Conservation (phyloP, 108 stramenopile genomes). For the Poteriospumella lacustris region DNA sequence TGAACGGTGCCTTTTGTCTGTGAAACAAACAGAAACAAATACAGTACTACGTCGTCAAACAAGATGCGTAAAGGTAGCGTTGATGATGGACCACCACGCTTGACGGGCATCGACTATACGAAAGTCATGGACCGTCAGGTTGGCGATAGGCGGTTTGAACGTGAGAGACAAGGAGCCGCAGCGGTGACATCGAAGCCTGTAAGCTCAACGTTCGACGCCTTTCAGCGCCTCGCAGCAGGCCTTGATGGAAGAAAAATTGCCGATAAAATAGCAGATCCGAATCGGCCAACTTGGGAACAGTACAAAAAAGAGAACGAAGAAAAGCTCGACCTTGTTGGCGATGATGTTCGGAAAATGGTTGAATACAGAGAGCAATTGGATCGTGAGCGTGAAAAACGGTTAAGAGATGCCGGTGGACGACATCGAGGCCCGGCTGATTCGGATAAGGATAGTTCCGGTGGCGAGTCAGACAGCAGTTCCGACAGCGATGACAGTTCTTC, state of each 20-base stretch:
- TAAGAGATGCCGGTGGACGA: constrained; percentile 61
- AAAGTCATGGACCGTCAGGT: constrained; percentile 55
- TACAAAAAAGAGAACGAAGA: constrained; percentile 94
- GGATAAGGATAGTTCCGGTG: not conserved
- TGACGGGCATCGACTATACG: constrained; percentile 51
- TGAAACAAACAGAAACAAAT: not conserved
- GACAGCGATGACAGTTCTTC: not conserved
- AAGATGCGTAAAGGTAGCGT: not conserved
- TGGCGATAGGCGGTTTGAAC: constrained; percentile 55
- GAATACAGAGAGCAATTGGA: constrained; percentile 84
- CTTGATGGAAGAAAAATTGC: constrained; percentile 80
- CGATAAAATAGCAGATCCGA: constrained; percentile 84
- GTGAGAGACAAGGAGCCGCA: constrained; percentile 29
- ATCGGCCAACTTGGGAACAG: constrained; percentile 93
- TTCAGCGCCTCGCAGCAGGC: constrained; percentile 80
- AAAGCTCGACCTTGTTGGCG: constrained; percentile 74
- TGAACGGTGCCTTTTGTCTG: no score
- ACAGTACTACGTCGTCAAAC: not conserved
- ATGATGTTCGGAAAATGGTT: constrained; percentile 83
- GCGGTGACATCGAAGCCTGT: constrained; percentile 34
- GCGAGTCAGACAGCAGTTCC: not conserved
- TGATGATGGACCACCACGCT: not conserved
- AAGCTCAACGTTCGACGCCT: constrained; percentile 87
- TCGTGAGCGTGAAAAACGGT: constrained; percentile 66
- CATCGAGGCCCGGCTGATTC: constrained; percentile 40